These are phyloP conservation scores for Citrus trifoliata DNA, from an alignment of 345 rosid species.

Conservation along the genomic window DNA sequence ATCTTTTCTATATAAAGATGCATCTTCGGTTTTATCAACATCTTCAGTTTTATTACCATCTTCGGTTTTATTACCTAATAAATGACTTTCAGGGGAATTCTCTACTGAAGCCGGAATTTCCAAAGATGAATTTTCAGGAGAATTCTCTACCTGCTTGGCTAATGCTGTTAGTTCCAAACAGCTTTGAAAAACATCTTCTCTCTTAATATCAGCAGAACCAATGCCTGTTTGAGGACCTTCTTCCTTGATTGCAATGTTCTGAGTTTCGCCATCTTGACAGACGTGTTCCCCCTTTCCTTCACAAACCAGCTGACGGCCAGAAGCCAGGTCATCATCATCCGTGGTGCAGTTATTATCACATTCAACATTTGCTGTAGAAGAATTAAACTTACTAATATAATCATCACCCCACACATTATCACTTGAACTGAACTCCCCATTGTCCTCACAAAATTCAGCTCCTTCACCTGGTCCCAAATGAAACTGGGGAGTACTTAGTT, in stretches of 20 bases:
- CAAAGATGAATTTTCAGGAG: constrained; percentile 15
- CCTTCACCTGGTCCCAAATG: constrained; percentile 81
- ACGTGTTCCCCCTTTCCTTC: constrained; percentile 34
- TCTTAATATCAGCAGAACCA: constrained; percentile 25
- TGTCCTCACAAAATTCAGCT: constrained; percentile 59
- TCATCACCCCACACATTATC: constrained; percentile 51
- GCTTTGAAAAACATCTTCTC: constrained; percentile 45
- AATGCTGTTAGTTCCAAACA: constrained; percentile 45
- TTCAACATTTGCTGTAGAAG: constrained; percentile 30
- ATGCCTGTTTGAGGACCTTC: constrained; percentile 21
- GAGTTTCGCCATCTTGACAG: constrained; percentile 28
- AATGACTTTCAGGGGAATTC: constrained; percentile 15
- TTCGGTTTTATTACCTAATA: constrained; percentile 29
- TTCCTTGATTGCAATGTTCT: constrained; percentile 19
- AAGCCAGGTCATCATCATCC: constrained; percentile 25
- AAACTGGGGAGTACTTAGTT: constrained; percentile 64
- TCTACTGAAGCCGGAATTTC: constrained; percentile 30
- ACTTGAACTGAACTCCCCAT: constrained; percentile 51
- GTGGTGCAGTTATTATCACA: constrained; percentile 14
- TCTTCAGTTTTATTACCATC: constrained; percentile 32
- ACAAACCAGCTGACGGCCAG: constrained; percentile 23
- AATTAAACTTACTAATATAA: constrained; percentile 41
- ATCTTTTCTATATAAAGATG: constrained; percentile 12
- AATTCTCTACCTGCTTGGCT: constrained; percentile 25
- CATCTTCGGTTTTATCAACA: constrained; percentile 31